phyloP scores from a whole-genome alignment of 2,329 filamentous ascomycete genomes.

The Penicillium freii region DNA sequence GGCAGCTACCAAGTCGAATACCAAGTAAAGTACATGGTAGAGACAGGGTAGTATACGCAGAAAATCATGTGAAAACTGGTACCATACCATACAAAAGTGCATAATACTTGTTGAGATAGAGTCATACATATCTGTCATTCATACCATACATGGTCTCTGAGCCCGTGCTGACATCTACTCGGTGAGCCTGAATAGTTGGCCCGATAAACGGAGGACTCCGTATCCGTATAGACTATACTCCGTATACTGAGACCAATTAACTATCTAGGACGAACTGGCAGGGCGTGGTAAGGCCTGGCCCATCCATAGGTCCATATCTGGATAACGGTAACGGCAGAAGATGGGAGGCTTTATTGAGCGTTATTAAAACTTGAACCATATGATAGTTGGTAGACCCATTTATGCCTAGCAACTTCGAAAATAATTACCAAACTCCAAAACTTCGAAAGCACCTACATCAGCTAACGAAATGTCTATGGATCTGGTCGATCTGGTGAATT shows the following conservation, averaged over 20 bases:
- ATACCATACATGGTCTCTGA: too few species aligned
- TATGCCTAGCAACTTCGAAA: neutral
- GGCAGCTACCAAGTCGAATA: too few species aligned
- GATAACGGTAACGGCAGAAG: neutral
- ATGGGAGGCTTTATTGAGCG: neutral
- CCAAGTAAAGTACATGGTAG: too few species aligned
- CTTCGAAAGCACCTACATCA: neutral
- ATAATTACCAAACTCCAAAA: neutral
- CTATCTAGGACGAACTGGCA: neutral
- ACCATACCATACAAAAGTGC: too few species aligned
- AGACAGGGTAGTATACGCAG: too few species aligned
- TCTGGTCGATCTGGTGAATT: too few species aligned
- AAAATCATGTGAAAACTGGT: too few species aligned
- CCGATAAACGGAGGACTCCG: neutral
- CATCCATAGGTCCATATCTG: neutral
- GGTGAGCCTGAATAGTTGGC: neutral
- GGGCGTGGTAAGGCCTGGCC: neutral
- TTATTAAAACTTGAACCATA: too few species aligned
- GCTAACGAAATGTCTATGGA: neutral
- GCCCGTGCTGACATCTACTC: too few species aligned
- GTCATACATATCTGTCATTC: too few species aligned
- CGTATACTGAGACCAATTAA: neutral
- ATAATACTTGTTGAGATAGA: too few species aligned
- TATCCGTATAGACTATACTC: neutral
- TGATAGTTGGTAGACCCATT: neutral